These are phyloP conservation scores for Diaporthe aspalathi DNA, from an alignment of 2,329 filamentous ascomycete species.

Conservation along the genomic window DNA sequence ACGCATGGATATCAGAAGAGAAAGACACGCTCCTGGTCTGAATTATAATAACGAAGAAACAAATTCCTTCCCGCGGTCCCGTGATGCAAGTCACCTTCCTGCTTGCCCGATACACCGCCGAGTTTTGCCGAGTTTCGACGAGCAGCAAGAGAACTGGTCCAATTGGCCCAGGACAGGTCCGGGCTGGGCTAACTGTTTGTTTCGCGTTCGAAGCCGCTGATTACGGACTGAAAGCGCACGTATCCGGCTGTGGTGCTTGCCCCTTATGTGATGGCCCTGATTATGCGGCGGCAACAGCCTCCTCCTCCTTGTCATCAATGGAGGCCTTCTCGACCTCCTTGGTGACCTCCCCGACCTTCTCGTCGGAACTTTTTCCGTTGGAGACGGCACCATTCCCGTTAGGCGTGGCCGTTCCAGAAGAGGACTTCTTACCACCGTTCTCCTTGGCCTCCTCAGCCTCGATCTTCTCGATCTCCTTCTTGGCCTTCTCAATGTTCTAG, in stretches of 20 bases:
- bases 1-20: too few relatives aligned
- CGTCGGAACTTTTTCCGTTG: slow-evolving; percentile 59
- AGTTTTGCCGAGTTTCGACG: background rate
- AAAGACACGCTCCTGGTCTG: background rate
- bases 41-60: slow-evolving; percentile 7
- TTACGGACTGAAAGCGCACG: background rate
- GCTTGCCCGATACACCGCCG: too few relatives aligned
- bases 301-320: slow-evolving; percentile 64
- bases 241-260: background rate
- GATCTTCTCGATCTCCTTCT: slow-evolving; percentile 92
- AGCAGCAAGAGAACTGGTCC: background rate
- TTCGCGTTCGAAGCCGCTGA: background rate
- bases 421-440: slow-evolving; percentile 41
- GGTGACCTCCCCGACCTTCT: slow-evolving; percentile 65
- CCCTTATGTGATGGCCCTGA: background rate
- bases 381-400: slow-evolving; percentile 48
- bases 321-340: slow-evolving; percentile 63
- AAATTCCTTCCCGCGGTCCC: background rate
- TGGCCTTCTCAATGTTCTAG: slow-evolving; percentile 95
- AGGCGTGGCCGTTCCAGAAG: slow-evolving; percentile 56
- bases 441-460: slow-evolving; percentile 74
- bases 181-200: background rate
- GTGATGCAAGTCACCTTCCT: slow-evolving; percentile 26
- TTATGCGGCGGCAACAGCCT: slow-evolving; percentile 43
- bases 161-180: background rate